Evolutionary conservation across 2,329 filamentous ascomycete genomes (phyloP), one percentile per base, ranked within the genome.

Genomic region (Reticulascus tulasneorum): DNA sequence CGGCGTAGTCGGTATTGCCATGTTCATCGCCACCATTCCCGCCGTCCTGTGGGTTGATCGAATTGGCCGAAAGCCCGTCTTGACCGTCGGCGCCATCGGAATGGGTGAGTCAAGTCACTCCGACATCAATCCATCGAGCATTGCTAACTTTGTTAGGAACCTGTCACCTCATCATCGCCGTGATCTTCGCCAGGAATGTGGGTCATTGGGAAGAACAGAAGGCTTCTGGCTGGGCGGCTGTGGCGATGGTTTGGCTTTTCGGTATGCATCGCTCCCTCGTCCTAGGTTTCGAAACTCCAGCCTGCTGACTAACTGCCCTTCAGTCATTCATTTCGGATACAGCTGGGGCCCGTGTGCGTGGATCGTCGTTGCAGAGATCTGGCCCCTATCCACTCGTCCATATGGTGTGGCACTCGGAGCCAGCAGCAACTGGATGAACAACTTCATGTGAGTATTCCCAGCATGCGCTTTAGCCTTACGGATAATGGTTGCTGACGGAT

Each of bases 331-430:
- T n/a, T n/a, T n/a, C n/a, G n/a, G n/a, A n/a, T n/a, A n/a, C n/a
- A n/a, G n/a, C 0, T 89, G 84, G 84, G 82, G 83, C 0, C 84
- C 83, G 3, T 82, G 78, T 48, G 75, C 79, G 0, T 88, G 84
- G 84, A 84, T 86, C 42, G 69, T 89, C 37, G 73, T 86, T 2
- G 76, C 82, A 3, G 84, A 88, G 59, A 77, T 89, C 26, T 89
- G 81, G 79, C 84, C 84, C 0, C 60, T 87, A 6, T 80, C 75
- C 39, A 79, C 78, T 9, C 73, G 83, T 3, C 75, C 84, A 1
- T 85, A 87, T 41, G 84, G 84, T 25, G 82, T 84, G 10, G 71
- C 83, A 0, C 63, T 89, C 0, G 83, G 81, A 12, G 81, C 80
- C 3, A 77, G 73, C 3, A 73, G 70, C 47, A 83, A 82, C 54